These are phyloP conservation scores for Diddensiella caesifluorescens DNA, from an alignment of 805 yeast genomes.

Conservation along the genomic window DNA sequence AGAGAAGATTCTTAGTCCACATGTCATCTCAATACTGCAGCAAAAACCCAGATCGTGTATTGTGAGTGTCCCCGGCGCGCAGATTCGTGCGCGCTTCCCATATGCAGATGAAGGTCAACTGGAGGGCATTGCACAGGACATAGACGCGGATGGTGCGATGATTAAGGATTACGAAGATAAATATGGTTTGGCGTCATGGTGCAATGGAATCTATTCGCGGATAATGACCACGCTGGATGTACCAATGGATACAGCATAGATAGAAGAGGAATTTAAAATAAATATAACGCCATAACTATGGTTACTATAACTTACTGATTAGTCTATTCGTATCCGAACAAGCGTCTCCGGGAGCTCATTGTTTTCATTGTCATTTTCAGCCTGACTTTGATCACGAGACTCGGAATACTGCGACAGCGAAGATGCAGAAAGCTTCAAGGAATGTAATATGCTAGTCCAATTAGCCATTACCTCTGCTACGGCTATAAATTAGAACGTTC, in stretches of 20 bases:
- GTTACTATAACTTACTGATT: no score
- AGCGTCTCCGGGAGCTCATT: conserved; percentile 28
- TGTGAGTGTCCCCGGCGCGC: not conserved
- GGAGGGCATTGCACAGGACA: conserved; percentile 7
- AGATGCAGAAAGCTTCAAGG: conserved; percentile 52
- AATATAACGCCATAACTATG: no score
- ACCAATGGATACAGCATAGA: no score
- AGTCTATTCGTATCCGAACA: conserved; percentile 29
- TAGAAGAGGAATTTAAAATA: no score
- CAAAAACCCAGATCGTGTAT: not conserved
- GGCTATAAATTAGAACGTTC: conserved; percentile 27
- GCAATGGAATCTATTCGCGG: conserved; percentile 25
- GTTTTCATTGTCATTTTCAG: conserved; percentile 37
- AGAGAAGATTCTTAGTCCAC: conserved; percentile 4
- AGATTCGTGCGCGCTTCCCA: conserved; percentile 11
- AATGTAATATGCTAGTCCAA: conserved; percentile 59
- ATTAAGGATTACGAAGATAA: conserved; percentile 9
- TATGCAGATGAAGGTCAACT: conserved; percentile 11
- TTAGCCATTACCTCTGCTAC: conserved; percentile 54
- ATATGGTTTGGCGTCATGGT: conserved; percentile 16
- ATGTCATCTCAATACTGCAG: not conserved
- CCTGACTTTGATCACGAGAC: conserved; percentile 31
- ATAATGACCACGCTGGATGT: no score
- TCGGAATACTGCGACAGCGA: conserved; percentile 38
- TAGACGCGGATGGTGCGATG: conserved; percentile 4